Evolutionary conservation across 768 basidiomycete species (phyloP), one percentile per base, ranked within the genome.

Genomic region (Guyanaporus albipodus): DNA sequence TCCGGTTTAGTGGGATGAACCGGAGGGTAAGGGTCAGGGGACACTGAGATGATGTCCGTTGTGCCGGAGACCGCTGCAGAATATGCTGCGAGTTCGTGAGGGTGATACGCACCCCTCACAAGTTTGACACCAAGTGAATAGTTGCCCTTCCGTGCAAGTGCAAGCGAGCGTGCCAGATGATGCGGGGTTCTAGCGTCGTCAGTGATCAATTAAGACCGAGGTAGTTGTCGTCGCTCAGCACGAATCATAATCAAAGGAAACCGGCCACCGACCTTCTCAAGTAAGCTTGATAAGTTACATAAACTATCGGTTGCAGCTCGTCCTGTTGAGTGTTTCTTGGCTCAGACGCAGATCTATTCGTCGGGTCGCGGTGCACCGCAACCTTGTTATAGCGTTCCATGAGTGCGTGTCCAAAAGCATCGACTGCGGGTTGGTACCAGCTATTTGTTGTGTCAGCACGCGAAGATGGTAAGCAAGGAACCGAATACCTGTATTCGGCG

Each of bases 81-180:
- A 28, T 62, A 74, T 2, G 80, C 80, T 5, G 74, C 68, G 22
- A 77, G 52, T 59, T 96, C 93, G 47, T 87, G 78, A 0, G 80
- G 74, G 58, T 93, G 90, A 65, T 97, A 97, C 3, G 93, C 93
- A 0, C 93, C 93, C 19, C 93, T 81, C 24, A 96, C 93, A 38
- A 97, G 84, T 66, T 96, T 97, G 45, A 91, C 82, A 9, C 93
- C 93, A 0, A 95, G 75, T 0, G 86, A 73, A 60, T 89, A 95
- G 29, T 78, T 73, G 52, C 83, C 72, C 41, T 62, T 63, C 50
- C 77, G 72, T 4, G 93, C 87, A 41, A 88, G 84, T 12, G 66
- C 67, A 36, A 94, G 68, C 29, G 81, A 77, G 17, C 79, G 79
- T 0, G 67, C 67, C 4, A 96, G 76, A 54, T 91, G 82, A n/a